Evolutionary conservation across 768 basidiomycete genomes (phyloP).

Genomic region (Galerina sulciceps): DNA sequence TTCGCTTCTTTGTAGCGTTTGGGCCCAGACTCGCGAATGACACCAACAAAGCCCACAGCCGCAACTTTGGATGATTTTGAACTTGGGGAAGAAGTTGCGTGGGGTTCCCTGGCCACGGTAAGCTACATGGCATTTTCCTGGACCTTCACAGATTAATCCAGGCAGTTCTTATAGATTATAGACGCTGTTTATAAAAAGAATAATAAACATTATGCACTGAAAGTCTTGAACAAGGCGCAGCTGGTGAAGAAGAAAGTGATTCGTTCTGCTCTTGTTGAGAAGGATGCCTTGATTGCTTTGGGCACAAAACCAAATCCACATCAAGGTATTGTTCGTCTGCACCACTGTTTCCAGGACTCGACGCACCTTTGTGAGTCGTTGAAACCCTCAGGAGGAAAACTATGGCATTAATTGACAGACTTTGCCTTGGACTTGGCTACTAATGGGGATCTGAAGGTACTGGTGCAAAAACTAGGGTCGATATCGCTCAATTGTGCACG

Average conservation of each 20-base stretch:
- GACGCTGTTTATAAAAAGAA: constrained; percentile 33
- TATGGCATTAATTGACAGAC: constrained; percentile 45
- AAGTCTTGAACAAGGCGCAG: constrained; percentile 80
- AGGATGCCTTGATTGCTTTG: constrained; percentile 74
- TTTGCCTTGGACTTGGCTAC: constrained; percentile 78
- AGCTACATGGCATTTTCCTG: neutral
- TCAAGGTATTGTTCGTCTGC: constrained; percentile 80
- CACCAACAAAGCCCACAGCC: constrained; percentile 12
- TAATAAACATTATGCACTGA: constrained; percentile 37
- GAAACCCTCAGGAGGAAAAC: neutral
- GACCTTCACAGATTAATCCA: neutral
- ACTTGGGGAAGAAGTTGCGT: constrained; percentile 32
- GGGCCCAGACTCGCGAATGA: constrained; percentile 1
- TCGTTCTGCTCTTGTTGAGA: constrained; percentile 78
- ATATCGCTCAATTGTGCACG: constrained; percentile 75
- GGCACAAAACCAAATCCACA: constrained; percentile 59
- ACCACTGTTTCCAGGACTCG: constrained; percentile 86
- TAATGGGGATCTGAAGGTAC: constrained; percentile 79
- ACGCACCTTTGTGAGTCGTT: constrained; percentile 76
- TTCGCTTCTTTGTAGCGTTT: constrained; percentile 8
- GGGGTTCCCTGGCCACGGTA: constrained; percentile 37
- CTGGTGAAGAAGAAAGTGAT: constrained; percentile 80
- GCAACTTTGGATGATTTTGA: constrained; percentile 30
- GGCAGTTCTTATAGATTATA: constrained; percentile 24
- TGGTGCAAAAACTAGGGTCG: constrained; percentile 82